These are phyloP conservation scores for Alternaria viburni DNA, from an alignment of 2,329 filamentous ascomycete species.

Conservation along the genomic window DNA sequence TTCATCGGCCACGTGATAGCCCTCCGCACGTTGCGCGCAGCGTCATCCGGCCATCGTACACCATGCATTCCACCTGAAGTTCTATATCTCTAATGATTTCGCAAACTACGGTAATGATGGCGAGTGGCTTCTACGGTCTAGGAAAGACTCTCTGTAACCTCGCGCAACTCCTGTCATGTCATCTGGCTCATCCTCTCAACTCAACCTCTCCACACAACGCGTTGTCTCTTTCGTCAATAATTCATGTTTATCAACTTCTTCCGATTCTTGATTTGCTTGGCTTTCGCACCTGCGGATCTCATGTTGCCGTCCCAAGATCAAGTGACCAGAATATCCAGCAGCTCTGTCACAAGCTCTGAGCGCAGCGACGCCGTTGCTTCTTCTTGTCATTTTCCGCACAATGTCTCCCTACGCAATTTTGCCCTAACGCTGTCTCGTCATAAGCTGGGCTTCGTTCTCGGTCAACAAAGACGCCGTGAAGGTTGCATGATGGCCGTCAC, in stretches of 20 bases:
- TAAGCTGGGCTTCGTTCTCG: too few species aligned
- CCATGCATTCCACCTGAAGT: not conserved
- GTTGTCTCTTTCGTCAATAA: not conserved
- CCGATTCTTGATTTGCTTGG: not conserved
- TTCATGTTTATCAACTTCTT: not conserved
- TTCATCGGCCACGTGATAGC: not conserved
- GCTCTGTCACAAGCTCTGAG: accelerated
- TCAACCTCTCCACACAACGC: not conserved
- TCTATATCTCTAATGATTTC: not conserved
- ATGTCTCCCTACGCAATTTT: accelerated
- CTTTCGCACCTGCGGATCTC: not conserved
- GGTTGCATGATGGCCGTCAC: not conserved
- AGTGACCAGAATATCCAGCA: not conserved
- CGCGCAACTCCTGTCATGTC: not conserved
- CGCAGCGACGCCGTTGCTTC: not conserved
- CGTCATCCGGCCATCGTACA: not conserved
- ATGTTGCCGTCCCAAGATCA: not conserved
- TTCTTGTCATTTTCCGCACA: not conserved
- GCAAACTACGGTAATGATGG: not conserved
- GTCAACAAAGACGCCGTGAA: not conserved
- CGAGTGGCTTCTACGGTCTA: not conserved
- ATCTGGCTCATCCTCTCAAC: not conserved
- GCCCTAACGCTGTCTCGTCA: not conserved
- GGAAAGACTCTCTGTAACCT: not conserved
- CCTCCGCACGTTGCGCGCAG: not conserved